These are phyloP conservation scores for Gossypium laxum DNA, from an alignment of 441 rosid species.

Conservation along the genomic window DNA sequence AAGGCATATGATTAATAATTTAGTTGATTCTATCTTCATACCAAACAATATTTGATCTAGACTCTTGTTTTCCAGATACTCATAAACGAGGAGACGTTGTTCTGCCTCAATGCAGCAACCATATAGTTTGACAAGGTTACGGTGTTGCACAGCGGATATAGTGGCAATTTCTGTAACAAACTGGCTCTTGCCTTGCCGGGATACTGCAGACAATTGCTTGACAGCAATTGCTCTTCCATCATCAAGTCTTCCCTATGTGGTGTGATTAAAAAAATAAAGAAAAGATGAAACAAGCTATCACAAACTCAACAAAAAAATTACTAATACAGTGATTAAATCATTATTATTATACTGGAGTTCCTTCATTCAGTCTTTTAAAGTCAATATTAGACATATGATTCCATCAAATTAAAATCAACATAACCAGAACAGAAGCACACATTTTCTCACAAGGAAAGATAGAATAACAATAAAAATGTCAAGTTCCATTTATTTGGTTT, in stretches of 20 bases:
- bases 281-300: not conserved
- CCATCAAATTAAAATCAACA: not conserved
- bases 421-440: not conserved
- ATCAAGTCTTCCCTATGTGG: constrained; percentile 21
- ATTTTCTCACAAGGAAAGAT: not conserved
- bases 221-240: constrained; percentile 48
- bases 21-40: constrained; percentile 8
- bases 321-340: not conserved
- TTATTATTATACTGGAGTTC: not conserved
- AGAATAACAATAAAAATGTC: not conserved
- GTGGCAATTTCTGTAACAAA: constrained; percentile 52
- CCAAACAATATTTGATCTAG: constrained; percentile 47
- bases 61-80: constrained; percentile 37
- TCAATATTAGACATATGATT: not conserved
- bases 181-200: constrained; percentile 44
- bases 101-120: constrained; percentile 43
- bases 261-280: not conserved
- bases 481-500: not conserved
- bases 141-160: constrained; percentile 37
- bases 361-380: not conserved
- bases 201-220: constrained; percentile 40
- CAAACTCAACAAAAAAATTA: not conserved
- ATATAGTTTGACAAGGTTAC: constrained; percentile 31
- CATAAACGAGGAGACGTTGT: constrained; percentile 41
- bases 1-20: not conserved